These are phyloP conservation scores for Wallacemonas sp. DNA, from an alignment of 208 protist genomes.

Conservation along the genomic window DNA sequence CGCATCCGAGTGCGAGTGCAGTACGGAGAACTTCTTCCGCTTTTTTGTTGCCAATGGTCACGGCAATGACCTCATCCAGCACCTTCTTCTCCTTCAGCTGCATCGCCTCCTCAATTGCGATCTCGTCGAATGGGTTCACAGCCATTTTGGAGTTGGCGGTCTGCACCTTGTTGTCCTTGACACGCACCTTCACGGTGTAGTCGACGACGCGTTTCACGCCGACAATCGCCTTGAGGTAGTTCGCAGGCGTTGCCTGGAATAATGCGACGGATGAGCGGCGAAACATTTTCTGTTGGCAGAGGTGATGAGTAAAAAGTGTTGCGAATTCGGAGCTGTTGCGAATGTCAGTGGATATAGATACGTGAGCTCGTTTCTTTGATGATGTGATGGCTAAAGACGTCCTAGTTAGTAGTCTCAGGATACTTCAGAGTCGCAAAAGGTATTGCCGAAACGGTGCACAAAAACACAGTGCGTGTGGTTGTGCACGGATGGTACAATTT, in stretches of 20 bases:
- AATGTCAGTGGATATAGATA: too few species aligned
- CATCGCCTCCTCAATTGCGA: constrained; percentile 96
- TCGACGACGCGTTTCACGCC: constrained; percentile 97
- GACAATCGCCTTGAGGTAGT: constrained; percentile 90
- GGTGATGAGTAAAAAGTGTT: not conserved
- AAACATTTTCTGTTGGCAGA: constrained; percentile 21
- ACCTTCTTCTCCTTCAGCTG: constrained; percentile 93
- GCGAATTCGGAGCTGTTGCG: too few species aligned
- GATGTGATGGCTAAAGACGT: too few species aligned
- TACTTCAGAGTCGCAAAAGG: too few species aligned
- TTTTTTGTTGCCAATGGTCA: constrained; percentile 93
- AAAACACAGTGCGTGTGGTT: too few species aligned
- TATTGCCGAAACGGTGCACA: too few species aligned
- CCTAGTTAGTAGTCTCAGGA: too few species aligned
- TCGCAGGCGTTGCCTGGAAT: constrained; percentile 48
- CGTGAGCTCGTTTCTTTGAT: too few species aligned
- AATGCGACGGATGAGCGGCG: constrained; percentile 23
- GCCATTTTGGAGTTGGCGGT: constrained; percentile 95
- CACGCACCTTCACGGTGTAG: constrained; percentile 96
- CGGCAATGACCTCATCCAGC: constrained; percentile 91
- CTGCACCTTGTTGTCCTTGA: constrained; percentile 95
- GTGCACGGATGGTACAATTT: too few species aligned
- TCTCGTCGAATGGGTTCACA: constrained; percentile 98
- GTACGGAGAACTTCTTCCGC: constrained; percentile 88
- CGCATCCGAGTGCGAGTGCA: constrained; percentile 95